A percentile compares a stretch with the other conserved stretches of the same genome.
These are phyloP conservation scores for Acanthamoeba castellanii DNA, from an alignment of 208 protist genomes.

Conservation along the genomic window DNA sequence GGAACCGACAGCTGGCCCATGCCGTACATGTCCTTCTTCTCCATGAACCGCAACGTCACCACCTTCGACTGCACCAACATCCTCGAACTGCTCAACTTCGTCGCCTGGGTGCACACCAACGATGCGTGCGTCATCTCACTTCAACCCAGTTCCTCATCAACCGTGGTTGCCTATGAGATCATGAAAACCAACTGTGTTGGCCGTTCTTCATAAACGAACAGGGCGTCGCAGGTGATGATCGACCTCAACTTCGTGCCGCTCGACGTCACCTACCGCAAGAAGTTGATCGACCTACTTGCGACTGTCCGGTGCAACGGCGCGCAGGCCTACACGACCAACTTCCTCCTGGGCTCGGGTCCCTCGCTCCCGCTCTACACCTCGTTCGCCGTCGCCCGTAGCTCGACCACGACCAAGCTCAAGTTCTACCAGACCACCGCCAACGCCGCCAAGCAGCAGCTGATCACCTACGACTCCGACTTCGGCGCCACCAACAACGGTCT, in stretches of 20 bases:
- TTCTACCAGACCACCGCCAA: neutral
- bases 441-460: slow-evolving; percentile 17
- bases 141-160: neutral
- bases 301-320: slow-evolving; percentile 28
- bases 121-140: neutral
- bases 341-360: neutral
- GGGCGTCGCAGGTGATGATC: slow-evolving; percentile 22
- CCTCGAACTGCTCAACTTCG: slow-evolving; percentile 40
- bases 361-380: slow-evolving; percentile 37
- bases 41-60: slow-evolving; percentile 21
- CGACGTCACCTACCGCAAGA: slow-evolving; percentile 31
- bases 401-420: slow-evolving; percentile 24
- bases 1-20: slow-evolving; percentile 57
- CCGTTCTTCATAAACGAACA: neutral
- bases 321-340: slow-evolving; percentile 9
- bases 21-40: slow-evolving; percentile 34
- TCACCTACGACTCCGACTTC: slow-evolving; percentile 6
- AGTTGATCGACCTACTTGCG: slow-evolving; percentile 23
- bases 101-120: slow-evolving; percentile 45
- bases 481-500: slow-evolving; percentile 41
- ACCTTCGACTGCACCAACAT: slow-evolving; percentile 46
- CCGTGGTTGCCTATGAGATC: neutral
- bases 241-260: slow-evolving; percentile 42
- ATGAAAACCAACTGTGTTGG: neutral
- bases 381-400: slow-evolving; percentile 16